A percentile compares a stretch with the other conserved stretches of the same genome.
Evolutionary conservation across 2,329 filamentous ascomycete species (phyloP).

Genomic region (Penicillium corylophilum): DNA sequence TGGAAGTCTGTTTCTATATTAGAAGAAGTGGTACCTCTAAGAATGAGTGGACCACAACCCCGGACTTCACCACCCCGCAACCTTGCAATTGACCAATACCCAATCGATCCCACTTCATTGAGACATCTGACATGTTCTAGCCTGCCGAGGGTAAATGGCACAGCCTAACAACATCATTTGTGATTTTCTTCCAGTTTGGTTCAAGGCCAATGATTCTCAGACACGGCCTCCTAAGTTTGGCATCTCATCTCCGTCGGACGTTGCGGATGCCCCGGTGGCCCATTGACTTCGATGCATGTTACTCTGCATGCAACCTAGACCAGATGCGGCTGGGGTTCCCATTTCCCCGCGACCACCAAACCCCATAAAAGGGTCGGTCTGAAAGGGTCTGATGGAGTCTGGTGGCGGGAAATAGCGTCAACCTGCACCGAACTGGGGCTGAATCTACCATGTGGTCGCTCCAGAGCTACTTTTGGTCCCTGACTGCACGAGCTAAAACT

Average conservation of each 20-base stretch:
- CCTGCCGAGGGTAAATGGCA: neutral
- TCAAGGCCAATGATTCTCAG: neutral
- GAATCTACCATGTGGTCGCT: neutral
- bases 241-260: neutral
- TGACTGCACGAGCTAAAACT: neutral
- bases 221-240: neutral
- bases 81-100: neutral
- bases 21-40: too few relatives aligned
- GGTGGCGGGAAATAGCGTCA: neutral
- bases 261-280: neutral
- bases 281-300: slow-evolving; percentile 6
- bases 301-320: neutral
- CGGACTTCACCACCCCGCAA: neutral
- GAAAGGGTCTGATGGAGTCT: too few relatives aligned
- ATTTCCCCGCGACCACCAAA: neutral
- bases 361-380: too few relatives aligned
- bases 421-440: neutral
- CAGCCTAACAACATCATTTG: too few relatives aligned
- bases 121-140: neutral
- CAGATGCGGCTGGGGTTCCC: neutral
- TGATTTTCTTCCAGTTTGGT: neutral
- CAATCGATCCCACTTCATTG: neutral
- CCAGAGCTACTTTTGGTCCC: neutral
- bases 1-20: too few relatives aligned
- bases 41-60: neutral